Evolutionary conservation across 352 stramenopile genomes (phyloP).

Genomic region (Phytophthora lateralis): DNA sequence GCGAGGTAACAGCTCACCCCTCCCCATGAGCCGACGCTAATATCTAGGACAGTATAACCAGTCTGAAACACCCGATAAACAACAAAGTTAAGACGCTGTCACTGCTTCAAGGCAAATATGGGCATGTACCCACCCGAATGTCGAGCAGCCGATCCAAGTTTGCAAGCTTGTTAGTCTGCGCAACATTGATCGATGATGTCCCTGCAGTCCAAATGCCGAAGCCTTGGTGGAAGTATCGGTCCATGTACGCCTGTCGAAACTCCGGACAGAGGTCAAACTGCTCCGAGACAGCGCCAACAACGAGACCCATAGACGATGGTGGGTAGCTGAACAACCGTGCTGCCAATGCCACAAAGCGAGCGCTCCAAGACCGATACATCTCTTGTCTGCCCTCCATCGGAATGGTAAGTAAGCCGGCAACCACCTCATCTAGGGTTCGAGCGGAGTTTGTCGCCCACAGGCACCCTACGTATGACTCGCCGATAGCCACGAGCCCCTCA

Average conservation of each 20-base stretch:
- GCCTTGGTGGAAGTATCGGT: slow-evolving; percentile 74
- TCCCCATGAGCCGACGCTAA: slow-evolving; percentile 85
- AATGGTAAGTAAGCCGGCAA: slow-evolving; percentile 79
- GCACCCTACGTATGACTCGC: slow-evolving; percentile 80
- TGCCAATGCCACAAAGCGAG: slow-evolving; percentile 72
- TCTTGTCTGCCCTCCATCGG: slow-evolving; percentile 82
- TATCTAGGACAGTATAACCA: slow-evolving; percentile 73
- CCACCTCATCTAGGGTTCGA: slow-evolving; percentile 69
- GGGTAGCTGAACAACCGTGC: slow-evolving; percentile 82
- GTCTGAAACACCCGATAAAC: slow-evolving; percentile 34
- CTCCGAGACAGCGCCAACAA: slow-evolving; percentile 70
- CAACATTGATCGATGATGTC: slow-evolving; percentile 56
- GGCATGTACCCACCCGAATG: slow-evolving; percentile 46
- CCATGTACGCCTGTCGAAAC: slow-evolving; percentile 79
- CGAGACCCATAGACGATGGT: slow-evolving; percentile 66
- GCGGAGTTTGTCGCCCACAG: slow-evolving; percentile 67
- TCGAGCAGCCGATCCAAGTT: slow-evolving; percentile 64
- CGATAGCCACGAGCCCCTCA: slow-evolving; percentile 81
- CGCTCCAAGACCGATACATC: slow-evolving; percentile 88
- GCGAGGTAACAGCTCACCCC: slow-evolving; percentile 80
- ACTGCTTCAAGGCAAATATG: slow-evolving; percentile 4
- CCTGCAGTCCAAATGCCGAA: slow-evolving; percentile 75
- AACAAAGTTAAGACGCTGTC: not conserved
- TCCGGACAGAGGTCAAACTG: slow-evolving; percentile 78
- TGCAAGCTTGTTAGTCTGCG: slow-evolving; percentile 73